A percentile compares a stretch with the other conserved stretches of the same genome.
Conservation (phyloP, 371 early-diverging fungal genomes). For the Actinomortierella wolfii region DNA sequence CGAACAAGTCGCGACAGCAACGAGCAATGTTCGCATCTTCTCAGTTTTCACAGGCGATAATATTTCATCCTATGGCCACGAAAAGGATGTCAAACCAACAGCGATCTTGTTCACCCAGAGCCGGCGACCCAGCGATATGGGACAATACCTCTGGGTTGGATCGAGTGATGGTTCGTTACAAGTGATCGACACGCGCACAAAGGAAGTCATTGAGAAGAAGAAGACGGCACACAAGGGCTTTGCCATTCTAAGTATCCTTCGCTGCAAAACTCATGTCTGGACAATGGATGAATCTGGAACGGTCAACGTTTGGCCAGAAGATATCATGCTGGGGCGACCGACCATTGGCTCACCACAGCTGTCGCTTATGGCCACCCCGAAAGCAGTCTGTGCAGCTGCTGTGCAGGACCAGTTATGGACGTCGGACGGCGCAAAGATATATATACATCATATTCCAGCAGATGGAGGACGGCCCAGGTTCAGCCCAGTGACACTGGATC, state of each 20-base stretch:
- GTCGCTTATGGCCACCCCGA: constrained; percentile 47
- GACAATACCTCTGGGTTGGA: constrained; percentile 68
- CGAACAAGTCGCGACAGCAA: constrained; percentile 42
- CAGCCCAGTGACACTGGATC: constrained; percentile 30
- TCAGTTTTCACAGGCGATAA: constrained; percentile 34
- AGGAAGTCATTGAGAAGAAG: constrained; percentile 55
- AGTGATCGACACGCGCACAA: constrained; percentile 56
- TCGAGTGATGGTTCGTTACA: constrained; percentile 64
- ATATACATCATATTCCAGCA: constrained; percentile 48
- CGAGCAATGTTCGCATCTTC: constrained; percentile 39
- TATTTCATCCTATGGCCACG: constrained; percentile 43
- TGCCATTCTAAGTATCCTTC: constrained; percentile 68
- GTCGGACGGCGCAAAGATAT: constrained; percentile 55
- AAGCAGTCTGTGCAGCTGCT: constrained; percentile 51
- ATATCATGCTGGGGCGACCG: constrained; percentile 29
- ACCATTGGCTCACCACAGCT: constrained; percentile 45
- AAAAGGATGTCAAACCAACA: constrained; percentile 41
- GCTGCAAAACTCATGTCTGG: constrained; percentile 66
- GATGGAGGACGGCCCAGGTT: constrained; percentile 42
- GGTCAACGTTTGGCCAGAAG: constrained; percentile 70
- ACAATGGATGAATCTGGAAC: constrained; percentile 78
- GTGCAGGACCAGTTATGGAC: constrained; percentile 66
- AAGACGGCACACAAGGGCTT: constrained; percentile 57
- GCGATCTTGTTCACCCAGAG: constrained; percentile 42
- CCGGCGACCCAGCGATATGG: constrained; percentile 54